Evolutionary conservation across 1,284 basidiomycete species (phyloP).

Genomic region (Irpex sp.): DNA sequence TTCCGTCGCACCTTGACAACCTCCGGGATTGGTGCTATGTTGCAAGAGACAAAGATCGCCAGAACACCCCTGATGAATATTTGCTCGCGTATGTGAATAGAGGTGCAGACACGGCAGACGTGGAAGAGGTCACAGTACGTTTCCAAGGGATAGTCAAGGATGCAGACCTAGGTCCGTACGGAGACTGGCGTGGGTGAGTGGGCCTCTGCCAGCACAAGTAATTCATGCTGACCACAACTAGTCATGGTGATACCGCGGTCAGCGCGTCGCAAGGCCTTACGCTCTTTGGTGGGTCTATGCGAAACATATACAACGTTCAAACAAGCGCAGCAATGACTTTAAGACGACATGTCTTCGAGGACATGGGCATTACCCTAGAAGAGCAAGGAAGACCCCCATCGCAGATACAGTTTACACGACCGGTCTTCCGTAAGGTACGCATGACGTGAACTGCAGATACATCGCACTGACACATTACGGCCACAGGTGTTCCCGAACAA

Average conservation of each 20-base stretch:
- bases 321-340: background rate
- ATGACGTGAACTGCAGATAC: too few species aligned
- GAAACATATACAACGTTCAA: background rate
- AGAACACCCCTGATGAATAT: background rate
- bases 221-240: too few species aligned
- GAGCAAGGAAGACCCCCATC: background rate
- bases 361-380: background rate
- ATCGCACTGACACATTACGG: too few species aligned
- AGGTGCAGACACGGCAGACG: background rate
- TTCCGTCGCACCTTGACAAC: background rate
- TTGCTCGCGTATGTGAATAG: background rate
- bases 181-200: background rate
- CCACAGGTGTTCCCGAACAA: background rate
- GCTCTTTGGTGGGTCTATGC: background rate
- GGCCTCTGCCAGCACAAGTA: too few species aligned
- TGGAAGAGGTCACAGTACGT: background rate
- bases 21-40: background rate
- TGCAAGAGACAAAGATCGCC: background rate
- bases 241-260: background rate
- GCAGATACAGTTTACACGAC: background rate
- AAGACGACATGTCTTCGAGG: background rate
- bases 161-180: background rate
- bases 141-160: background rate
- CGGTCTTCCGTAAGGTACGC: background rate
- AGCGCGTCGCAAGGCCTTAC: background rate